phyloP scores from a whole-genome alignment of 2,329 filamentous ascomycete genomes.

The Pseudogymnoascus sp. region DNA sequence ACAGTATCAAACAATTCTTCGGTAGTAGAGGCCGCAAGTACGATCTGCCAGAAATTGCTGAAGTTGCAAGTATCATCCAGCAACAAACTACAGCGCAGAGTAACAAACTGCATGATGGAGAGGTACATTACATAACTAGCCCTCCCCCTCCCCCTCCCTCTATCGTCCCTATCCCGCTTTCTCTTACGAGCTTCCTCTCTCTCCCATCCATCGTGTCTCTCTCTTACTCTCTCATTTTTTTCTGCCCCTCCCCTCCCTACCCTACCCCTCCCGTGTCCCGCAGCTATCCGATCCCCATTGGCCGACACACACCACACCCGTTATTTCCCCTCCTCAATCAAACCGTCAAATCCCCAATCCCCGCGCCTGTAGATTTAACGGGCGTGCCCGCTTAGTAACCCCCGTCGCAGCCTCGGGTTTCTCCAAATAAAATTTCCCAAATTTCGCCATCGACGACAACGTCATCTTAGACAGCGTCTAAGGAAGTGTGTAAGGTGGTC shows the following conservation, averaged over 20 bases:
- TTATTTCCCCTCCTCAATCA: background rate
- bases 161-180: no score
- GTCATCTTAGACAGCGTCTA: background rate
- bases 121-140: background rate
- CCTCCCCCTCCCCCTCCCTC: no score
- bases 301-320: no score
- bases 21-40: background rate
- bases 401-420: background rate
- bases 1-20: no score
- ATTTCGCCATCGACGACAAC: background rate
- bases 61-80: background rate
- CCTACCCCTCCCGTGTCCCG: background rate
- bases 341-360: background rate
- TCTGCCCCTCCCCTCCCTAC: no score
- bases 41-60: background rate
- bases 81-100: background rate
- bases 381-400: background rate
- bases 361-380: background rate
- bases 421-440: background rate
- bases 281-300: background rate
- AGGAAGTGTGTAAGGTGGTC: no score
- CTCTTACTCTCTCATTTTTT: background rate
- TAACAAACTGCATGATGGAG: background rate
- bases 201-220: no score
- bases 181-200: no score